Base-by-base conservation (phyloP, 2,329 filamentous ascomycete species). In the Colletotrichum eremochloae region DNA sequence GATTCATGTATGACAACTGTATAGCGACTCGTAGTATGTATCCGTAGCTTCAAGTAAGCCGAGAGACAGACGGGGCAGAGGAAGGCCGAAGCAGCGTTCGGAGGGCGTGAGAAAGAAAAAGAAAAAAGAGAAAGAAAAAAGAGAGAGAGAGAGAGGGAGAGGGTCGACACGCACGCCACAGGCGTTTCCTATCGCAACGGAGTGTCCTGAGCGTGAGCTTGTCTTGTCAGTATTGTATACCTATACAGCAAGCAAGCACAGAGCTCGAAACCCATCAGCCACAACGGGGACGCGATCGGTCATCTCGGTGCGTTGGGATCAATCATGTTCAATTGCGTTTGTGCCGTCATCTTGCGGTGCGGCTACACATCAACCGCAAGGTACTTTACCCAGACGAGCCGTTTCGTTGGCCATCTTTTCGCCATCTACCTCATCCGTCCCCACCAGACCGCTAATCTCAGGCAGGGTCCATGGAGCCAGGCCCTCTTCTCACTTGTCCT, bases 401-500 rank as follows among this genome's bases (percentile, higher is more conserved):
- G 46, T 69, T 61, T 69, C 18, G 60, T 42, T n/a, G 61, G 24
- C 46, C 60, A 48, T 63, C 67, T 64, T 72, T 72, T 72, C 31
- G 70, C 70, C 70, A 72, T 72, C 57, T 72, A 72, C 70, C 70
- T 72, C 70, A 72, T 72, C 55, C 24, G 55, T 33, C 66, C 36
- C 70, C 70, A 70, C 70, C 66, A 70, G 67, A 62, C 55, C 61
- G 70, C 61, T 66, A 69, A 72, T 70, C 61, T 24, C 52, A 29
- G 8, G 60, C 46, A 70, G 66, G 70, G 53, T 38, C 69, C 46
- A 20, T 53, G n/a, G 42, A 42, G 3, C 55, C 55, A 15, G 36
- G n/a, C 60, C 38, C 42, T 24, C 42, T 40, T 50, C 55, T 40
- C 40, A 3, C 9, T 44, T 38, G 11, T 29, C 38, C 18, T 31